These are phyloP conservation scores for Hortiboletus flavorubellus DNA, from an alignment of 768 basidiomycete genomes.

Conservation along the genomic window DNA sequence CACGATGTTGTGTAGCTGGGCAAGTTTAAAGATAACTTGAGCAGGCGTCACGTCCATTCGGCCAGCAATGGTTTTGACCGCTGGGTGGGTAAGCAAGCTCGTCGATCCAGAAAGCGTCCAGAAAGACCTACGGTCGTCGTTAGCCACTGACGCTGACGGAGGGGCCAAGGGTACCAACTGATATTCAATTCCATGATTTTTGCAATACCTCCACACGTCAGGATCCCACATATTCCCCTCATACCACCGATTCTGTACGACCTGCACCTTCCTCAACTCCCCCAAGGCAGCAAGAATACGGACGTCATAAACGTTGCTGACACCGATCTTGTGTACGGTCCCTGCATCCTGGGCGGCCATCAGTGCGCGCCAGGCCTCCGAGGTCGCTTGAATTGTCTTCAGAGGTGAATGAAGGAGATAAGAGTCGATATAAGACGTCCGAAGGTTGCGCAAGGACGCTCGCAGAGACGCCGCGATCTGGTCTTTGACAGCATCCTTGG, in stretches of 20 bases:
- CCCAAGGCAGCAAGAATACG: conserved; percentile 49
- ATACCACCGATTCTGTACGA: conserved; percentile 86
- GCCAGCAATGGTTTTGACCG: conserved; percentile 42
- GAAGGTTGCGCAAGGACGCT: conserved; percentile 64
- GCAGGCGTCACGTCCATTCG: conserved; percentile 53
- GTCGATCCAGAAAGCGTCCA: conserved; percentile 87
- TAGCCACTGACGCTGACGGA: neutral
- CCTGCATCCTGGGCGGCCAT: conserved; percentile 62
- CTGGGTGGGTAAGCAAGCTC: conserved; percentile 48
- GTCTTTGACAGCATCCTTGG: conserved; percentile 43
- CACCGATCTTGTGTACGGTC: conserved; percentile 59
- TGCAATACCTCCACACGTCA: conserved; percentile 62
- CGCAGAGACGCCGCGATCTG: conserved; percentile 64
- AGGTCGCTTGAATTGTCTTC: conserved; percentile 50
- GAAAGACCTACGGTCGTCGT: conserved; percentile 55
- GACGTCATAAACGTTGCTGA: conserved; percentile 77
- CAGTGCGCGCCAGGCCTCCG: conserved; percentile 68
- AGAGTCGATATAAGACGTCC: conserved; percentile 72
- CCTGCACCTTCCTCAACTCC: conserved; percentile 54
- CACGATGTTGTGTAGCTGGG: conserved; percentile 60
- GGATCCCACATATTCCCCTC: conserved; percentile 77
- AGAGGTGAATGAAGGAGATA: conserved; percentile 79
- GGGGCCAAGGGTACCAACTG: conserved; percentile 45
- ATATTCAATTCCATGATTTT: conserved; percentile 60
- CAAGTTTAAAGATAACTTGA: conserved; percentile 67